A percentile compares a stretch with the other conserved stretches of the same genome.
Conservation (phyloP, 176 grass and related monocot species). For the Triticum dicoccoides region DNA sequence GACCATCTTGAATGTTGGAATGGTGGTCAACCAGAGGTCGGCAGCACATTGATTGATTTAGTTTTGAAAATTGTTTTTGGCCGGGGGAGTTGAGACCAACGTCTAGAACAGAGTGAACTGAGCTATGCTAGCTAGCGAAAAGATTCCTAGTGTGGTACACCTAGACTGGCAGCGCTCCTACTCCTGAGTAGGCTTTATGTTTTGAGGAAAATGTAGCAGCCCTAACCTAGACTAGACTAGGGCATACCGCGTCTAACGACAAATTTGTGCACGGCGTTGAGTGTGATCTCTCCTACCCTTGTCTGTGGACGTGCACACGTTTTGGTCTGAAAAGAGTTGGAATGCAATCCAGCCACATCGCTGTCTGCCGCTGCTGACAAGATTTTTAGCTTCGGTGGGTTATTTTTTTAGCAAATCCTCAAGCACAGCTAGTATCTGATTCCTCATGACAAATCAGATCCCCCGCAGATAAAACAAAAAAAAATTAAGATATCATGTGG, state of each 20-base stretch:
- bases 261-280: slow-evolving; percentile 32
- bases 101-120: slow-evolving; percentile 23
- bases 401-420: not conserved
- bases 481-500: not conserved
- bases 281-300: not conserved
- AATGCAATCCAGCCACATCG: slow-evolving; percentile 5
- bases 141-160: slow-evolving; percentile 17
- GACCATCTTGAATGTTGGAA: not conserved
- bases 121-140: not conserved
- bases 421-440: not conserved
- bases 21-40: slow-evolving; percentile 7
- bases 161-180: not conserved
- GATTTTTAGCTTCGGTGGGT: not conserved
- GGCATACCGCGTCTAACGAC: slow-evolving; percentile 18
- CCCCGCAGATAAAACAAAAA: no score
- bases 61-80: not conserved
- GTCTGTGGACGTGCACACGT: slow-evolving; percentile 13
- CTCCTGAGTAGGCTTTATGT: not conserved
- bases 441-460: not conserved
- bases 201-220: not conserved
- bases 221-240: not conserved
- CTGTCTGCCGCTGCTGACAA: not conserved
- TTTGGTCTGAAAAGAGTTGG: slow-evolving; percentile 23
- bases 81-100: not conserved
- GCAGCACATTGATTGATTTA: not conserved